A percentile compares a stretch with the other conserved stretches of the same genome.
Conservation (phyloP, 2,329 filamentous ascomycete species). For the Aspergillus calidoustus region DNA sequence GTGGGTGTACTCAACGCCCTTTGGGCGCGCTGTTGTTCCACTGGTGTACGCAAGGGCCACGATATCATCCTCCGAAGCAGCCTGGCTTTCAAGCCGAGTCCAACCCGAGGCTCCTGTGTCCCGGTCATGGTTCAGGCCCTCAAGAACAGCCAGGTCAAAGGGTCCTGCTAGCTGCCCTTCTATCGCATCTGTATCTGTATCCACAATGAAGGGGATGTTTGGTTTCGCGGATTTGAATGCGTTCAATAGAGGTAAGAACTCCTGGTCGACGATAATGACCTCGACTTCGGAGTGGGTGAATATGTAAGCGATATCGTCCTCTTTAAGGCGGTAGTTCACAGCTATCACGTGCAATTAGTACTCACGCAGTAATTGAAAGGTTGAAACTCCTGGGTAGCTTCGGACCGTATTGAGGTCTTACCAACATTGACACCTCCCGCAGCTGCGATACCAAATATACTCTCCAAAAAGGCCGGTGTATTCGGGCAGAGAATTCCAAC, state of each 20-base stretch:
- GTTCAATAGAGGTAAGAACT: slow-evolving; percentile 74
- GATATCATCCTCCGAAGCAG: slow-evolving; percentile 75
- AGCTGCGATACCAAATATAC: slow-evolving; percentile 83
- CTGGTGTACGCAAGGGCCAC: slow-evolving; percentile 92
- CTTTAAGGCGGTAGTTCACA: slow-evolving; percentile 75
- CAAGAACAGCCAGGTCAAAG: slow-evolving; percentile 81
- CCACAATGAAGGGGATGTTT: slow-evolving; percentile 73
- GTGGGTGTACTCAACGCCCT: slow-evolving; percentile 92
- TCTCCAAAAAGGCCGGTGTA: slow-evolving; percentile 91
- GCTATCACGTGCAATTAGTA: slow-evolving; percentile 38
- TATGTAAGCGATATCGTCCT: slow-evolving; percentile 87
- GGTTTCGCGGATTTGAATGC: slow-evolving; percentile 66
- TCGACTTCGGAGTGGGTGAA: slow-evolving; percentile 88
- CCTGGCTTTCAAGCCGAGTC: slow-evolving; percentile 73
- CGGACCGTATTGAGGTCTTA: slow-evolving; percentile 29
- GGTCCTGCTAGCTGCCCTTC: slow-evolving; percentile 75
- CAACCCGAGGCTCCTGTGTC: slow-evolving; percentile 72
- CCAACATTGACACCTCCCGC: slow-evolving; percentile 78
- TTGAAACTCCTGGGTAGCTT: background rate
- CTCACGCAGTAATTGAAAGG: background rate
- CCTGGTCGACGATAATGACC: slow-evolving; percentile 81
- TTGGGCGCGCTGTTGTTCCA: slow-evolving; percentile 87
- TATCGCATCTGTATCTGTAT: slow-evolving; percentile 80
- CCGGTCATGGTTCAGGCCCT: slow-evolving; percentile 75
- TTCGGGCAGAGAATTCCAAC: slow-evolving; percentile 90